Evolutionary conservation across 352 stramenopile species (phyloP), one percentile per base, ranked within the genome.

Genomic region (Peronospora belbahrii): DNA sequence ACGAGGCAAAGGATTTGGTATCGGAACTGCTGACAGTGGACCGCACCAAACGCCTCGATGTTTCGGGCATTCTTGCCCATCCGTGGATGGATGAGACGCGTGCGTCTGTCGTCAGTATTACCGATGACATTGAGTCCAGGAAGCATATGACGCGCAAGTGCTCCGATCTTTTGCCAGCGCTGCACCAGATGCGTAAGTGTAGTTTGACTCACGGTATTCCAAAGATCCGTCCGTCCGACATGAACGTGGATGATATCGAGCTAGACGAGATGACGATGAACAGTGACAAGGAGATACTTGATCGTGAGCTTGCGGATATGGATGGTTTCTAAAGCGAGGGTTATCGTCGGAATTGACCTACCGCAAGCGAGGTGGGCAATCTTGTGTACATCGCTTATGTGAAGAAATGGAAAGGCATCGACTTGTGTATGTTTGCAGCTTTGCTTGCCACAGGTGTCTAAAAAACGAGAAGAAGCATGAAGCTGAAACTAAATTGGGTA

Each of bases 1-100:
- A 80, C 14, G 72, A 85, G 25, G 96, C 95, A 1, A 98, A 98
- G 61, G 83, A 97, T 36, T 94, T 98, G 47, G 95, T 99, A n/a
- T 64, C 56, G 17, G 80, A 79, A 33, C 58, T 98, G 44, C 59
- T 99, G 38, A 86, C 80, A 15, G 90, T 97, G 19, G 80, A 97
- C 65, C 86, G 90, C 0, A 65, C 52, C 3, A 53, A 83, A 41
- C 68, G 87, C 8, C 60, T 92, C 6, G 81, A 76, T 35, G 83
- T 77, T 0, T 65, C 74, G 5, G 66, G 71, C 3, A 71, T 94
- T 31, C 52, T 95, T 2, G 41, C 59, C 5, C 83, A 96, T 42
- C 62, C 74, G 18, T 95, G 85, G 85, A 94, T 95, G 74, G 72
- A 72, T 20, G 57, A 67, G 15, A 59, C 32, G 0, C 45, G 40